Evolutionary conservation across 2,329 filamentous ascomycete genomes (phyloP), one percentile per base, ranked within the genome.

Genomic region (Monosporascus ibericus): DNA sequence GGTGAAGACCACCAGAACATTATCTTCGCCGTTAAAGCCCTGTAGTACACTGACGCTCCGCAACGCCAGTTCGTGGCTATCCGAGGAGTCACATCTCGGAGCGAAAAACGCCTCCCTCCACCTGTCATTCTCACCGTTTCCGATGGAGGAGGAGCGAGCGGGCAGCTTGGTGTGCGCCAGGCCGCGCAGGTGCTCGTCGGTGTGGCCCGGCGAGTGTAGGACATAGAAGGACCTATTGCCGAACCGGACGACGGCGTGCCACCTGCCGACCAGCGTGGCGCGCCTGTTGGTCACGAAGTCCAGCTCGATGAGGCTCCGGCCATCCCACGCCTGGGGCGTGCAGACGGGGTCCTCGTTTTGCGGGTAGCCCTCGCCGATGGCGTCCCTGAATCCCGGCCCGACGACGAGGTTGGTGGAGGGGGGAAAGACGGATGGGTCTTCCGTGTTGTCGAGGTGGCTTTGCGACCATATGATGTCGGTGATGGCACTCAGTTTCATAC

Each of bases 161-260:
- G 27, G 9, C 27, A 30, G 27, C 27, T 30, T 1, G 60, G 60
- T 58, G 11, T 61, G 55, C 14, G 63, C 63, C 27, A 65, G 51
- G n/a, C n/a, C n/a, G n/a, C n/a, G n/a, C n/a, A n/a, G 52, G 38
- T 65, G 59, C 3, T 61, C 63, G 48, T 59, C 49, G 22, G 55
- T 56, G 34, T 65, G 63, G 7, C 63, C 63, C 3, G 63, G 60
- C 3, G 59, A 27, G 47, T 64, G 57, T 36, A 65, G 60, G 48
- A 64, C 53, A 50, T 60, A 64, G 48, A 65, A 63, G 1, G 61
- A 63, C 5, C 63, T 59, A 40, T 65, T 61, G 18, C 50, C 56
- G 50, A 65, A 64, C 49, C 61, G 61, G 48, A 62, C 61, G 42
- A 62, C 25, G 8, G 61, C 63, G 9, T 22, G 8, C 30, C 63